Evolutionary conservation across 768 basidiomycete genomes (phyloP).

Genomic region (Boletus rufocinnamomeus): DNA sequence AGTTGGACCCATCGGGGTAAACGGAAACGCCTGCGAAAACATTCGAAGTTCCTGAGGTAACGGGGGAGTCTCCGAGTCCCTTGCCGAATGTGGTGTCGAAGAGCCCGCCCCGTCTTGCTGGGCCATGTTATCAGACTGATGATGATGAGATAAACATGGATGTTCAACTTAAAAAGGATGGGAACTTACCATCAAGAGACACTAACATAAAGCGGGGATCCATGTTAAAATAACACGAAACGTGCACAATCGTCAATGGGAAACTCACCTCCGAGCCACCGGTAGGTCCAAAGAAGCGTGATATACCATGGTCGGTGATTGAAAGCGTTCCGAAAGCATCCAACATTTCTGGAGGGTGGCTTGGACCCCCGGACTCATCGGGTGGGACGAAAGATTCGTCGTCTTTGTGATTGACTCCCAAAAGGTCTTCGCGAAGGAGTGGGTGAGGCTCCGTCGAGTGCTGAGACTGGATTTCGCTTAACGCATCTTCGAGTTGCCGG

Average conservation of each 20-base stretch:
- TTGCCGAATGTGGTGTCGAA: constrained; percentile 29
- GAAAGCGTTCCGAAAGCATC: constrained; percentile 63
- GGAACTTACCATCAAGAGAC: constrained; percentile 36
- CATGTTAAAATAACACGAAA: constrained; percentile 15
- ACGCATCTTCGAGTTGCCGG: constrained; percentile 61
- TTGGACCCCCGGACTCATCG: constrained; percentile 23
- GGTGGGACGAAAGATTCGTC: constrained; percentile 26
- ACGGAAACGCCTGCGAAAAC: constrained; percentile 65
- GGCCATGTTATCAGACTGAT: constrained; percentile 29
- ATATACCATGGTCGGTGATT: constrained; percentile 59
- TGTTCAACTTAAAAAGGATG: not conserved
- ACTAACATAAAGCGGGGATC: constrained; percentile 24
- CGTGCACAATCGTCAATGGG: constrained; percentile 3
- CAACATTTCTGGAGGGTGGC: constrained; percentile 44
- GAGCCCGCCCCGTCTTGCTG: constrained; percentile 18
- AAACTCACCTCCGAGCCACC: constrained; percentile 65
- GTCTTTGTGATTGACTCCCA: constrained; percentile 37
- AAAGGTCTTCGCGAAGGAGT: constrained; percentile 54
- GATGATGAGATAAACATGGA: constrained; percentile 15
- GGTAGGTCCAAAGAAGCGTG: constrained; percentile 67
- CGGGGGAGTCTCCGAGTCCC: constrained; percentile 32
- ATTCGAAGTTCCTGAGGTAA: constrained; percentile 38
- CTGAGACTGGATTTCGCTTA: constrained; percentile 50
- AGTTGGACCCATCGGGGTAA: constrained; percentile 57
- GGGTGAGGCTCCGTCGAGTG: constrained; percentile 59